A percentile compares a stretch with the other conserved stretches of the same genome.
Evolutionary conservation across 75 land plant genomes (phyloP).

Genomic region (Cupressus sempervirens): DNA sequence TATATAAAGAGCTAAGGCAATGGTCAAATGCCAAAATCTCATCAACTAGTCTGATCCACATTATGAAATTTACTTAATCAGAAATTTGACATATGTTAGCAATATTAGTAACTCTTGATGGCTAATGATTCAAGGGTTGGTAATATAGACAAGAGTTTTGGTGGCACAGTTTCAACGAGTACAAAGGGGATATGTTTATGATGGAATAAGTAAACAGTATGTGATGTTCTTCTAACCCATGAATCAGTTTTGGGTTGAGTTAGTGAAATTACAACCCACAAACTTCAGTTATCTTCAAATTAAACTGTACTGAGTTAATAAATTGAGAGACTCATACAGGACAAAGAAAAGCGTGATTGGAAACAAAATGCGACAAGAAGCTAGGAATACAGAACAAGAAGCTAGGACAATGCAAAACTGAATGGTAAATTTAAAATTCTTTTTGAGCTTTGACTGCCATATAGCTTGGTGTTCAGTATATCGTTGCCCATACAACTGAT

Average conservation of each 20-base stretch:
- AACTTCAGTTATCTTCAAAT: neutral
- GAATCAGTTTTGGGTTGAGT: neutral
- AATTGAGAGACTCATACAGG: neutral
- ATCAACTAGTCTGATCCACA: neutral
- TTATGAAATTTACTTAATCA: too few species aligned
- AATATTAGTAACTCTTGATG: too few species aligned
- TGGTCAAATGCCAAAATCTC: neutral
- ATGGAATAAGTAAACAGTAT: too few species aligned
- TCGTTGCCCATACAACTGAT: conserved; percentile 33
- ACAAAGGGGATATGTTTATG: too few species aligned
- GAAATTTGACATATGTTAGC: too few species aligned
- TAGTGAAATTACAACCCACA: neutral
- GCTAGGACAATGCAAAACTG: neutral
- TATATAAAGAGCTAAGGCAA: too few species aligned
- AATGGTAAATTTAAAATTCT: neutral
- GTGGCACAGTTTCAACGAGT: neutral
- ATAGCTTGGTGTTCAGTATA: conserved; percentile 46
- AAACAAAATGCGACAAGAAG: neutral
- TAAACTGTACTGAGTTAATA: neutral
- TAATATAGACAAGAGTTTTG: neutral
- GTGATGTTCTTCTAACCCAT: neutral
- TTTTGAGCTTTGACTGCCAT: conserved; percentile 34
- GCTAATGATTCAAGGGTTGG: too few species aligned
- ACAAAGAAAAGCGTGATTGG: neutral
- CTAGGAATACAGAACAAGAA: neutral